Conservation (phyloP, 1,139 yeast genomes). For the Candida tunisiensis region DNA sequence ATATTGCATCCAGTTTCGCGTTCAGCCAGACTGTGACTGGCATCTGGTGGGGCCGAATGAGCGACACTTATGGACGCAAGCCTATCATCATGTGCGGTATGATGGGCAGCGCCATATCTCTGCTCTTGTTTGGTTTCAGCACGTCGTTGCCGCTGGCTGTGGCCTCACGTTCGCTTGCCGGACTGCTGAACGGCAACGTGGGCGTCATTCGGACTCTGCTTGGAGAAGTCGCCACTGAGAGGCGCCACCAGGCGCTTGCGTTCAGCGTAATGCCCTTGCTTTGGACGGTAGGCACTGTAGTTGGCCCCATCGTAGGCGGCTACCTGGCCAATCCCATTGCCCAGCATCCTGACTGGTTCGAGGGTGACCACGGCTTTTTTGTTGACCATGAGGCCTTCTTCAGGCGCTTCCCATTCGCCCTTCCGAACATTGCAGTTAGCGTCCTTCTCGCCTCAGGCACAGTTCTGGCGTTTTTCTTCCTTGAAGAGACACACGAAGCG, state of each 20-base stretch:
- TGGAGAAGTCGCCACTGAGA: slow-evolving; percentile 41
- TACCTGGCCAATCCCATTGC: slow-evolving; percentile 21
- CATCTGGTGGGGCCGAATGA: slow-evolving; percentile 39
- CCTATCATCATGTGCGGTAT: slow-evolving; percentile 35
- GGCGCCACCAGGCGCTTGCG: slow-evolving; percentile 43
- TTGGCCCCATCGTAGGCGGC: slow-evolving; percentile 45
- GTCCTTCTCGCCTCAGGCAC: slow-evolving; percentile 18
- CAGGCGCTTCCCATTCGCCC: slow-evolving; percentile 35
- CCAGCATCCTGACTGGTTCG: slow-evolving; percentile 16
- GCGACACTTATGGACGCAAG: slow-evolving; percentile 43
- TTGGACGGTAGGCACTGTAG: slow-evolving; percentile 38
- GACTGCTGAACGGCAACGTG: slow-evolving; percentile 43
- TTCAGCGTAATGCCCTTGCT: slow-evolving; percentile 42
- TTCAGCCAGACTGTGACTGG: slow-evolving; percentile 35
- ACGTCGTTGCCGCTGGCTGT: slow-evolving; percentile 33
- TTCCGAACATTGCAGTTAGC: slow-evolving; percentile 42
- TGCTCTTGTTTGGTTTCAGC: slow-evolving; percentile 37
- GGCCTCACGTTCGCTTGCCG: slow-evolving; percentile 33
- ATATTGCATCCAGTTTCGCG: slow-evolving; percentile 39
- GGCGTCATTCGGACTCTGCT: slow-evolving; percentile 43
- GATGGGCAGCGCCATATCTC: slow-evolving; percentile 30
- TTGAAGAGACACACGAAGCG: slow-evolving; percentile 43
- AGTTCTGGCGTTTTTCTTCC: slow-evolving; percentile 30
- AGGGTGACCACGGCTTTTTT: slow-evolving; percentile 4
- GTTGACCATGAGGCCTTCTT: slow-evolving; percentile 19